phyloP scores from a whole-genome alignment of 192 early-diverging fungal genomes.

The Mortierella hygrophila region DNA sequence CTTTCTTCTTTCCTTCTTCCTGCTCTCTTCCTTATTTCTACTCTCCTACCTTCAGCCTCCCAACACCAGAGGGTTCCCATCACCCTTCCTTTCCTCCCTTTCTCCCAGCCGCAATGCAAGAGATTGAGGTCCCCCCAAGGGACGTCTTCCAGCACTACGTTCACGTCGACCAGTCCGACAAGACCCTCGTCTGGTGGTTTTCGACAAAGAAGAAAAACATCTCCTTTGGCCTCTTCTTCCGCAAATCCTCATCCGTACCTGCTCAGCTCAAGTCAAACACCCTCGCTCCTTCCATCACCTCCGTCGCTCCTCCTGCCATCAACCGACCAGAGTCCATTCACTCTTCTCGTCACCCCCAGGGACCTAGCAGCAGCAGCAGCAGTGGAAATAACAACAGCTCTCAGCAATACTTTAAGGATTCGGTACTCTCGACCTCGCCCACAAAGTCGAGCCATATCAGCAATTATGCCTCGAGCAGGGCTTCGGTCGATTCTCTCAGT shows the following conservation, averaged over 20 bases:
- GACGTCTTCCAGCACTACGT: constrained; percentile 90
- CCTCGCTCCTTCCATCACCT: constrained; percentile 34
- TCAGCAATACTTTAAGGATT: constrained; percentile 13
- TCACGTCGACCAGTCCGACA: constrained; percentile 74
- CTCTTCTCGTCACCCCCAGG: constrained; percentile 8
- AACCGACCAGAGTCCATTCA: constrained; percentile 25
- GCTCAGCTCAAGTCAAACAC: constrained; percentile 41
- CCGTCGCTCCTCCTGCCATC: constrained; percentile 2
- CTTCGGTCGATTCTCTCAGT: constrained; percentile 28
- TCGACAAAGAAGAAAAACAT: constrained; percentile 93
- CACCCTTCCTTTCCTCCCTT: not conserved
- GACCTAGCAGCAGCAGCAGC: constrained; percentile 13
- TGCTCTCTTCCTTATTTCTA: not conserved
- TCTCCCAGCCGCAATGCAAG: constrained; percentile 68
- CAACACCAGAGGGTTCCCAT: not conserved
- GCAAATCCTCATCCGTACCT: constrained; percentile 36
- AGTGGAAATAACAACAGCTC: not conserved
- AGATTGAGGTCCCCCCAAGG: constrained; percentile 81
- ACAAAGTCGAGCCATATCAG: constrained; percentile 33
- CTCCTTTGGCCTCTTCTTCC: constrained; percentile 84
- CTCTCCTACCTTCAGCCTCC: not conserved
- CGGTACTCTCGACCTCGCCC: constrained; percentile 33
- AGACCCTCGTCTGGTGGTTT: constrained; percentile 93
- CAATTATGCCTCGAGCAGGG: constrained; percentile 55
- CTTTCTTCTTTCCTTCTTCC: not conserved